Conservation (phyloP, 495 filamentous ascomycete species). For the Schizothecium vesticola region DNA sequence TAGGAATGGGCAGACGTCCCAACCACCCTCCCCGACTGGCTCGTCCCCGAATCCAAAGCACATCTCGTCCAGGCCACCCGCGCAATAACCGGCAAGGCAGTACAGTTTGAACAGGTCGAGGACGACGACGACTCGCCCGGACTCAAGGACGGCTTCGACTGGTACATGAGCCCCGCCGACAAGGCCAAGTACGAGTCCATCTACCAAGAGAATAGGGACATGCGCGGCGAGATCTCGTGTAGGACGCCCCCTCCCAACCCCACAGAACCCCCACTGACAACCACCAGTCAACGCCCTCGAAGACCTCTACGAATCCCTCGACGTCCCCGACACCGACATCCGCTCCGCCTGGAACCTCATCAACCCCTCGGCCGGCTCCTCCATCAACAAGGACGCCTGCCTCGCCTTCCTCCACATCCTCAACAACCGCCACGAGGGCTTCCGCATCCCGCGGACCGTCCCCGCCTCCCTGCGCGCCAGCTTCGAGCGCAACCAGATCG, state of each 20-base stretch:
- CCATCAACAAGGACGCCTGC: slow-evolving; percentile 89
- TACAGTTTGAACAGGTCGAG: slow-evolving; percentile 73
- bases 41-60: slow-evolving; percentile 92
- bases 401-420: slow-evolving; percentile 95
- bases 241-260: slow-evolving; percentile 21
- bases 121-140: slow-evolving; percentile 74
- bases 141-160: slow-evolving; percentile 94
- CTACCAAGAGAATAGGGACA: slow-evolving; percentile 81
- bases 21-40: slow-evolving; percentile 79
- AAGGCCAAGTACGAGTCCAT: slow-evolving; percentile 93
- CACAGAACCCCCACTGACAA: slow-evolving; percentile 4
- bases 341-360: slow-evolving; percentile 94
- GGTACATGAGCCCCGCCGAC: slow-evolving; percentile 94
- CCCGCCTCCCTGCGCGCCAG: slow-evolving; percentile 82
- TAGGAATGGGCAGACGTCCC: slow-evolving; percentile 89
- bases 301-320: slow-evolving; percentile 81
- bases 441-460: slow-evolving; percentile 86
- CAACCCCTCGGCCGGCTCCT: slow-evolving; percentile 71
- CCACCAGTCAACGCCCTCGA: slow-evolving; percentile 67
- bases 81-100: slow-evolving; percentile 68
- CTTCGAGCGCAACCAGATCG: slow-evolving; percentile 91
- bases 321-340: slow-evolving; percentile 93
- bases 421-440: slow-evolving; percentile 91
- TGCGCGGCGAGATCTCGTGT: slow-evolving; percentile 81
- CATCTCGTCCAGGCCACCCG: slow-evolving; percentile 88